phyloP scores from a whole-genome alignment of 345 rosid species.

The Kandelia obovata region DNA sequence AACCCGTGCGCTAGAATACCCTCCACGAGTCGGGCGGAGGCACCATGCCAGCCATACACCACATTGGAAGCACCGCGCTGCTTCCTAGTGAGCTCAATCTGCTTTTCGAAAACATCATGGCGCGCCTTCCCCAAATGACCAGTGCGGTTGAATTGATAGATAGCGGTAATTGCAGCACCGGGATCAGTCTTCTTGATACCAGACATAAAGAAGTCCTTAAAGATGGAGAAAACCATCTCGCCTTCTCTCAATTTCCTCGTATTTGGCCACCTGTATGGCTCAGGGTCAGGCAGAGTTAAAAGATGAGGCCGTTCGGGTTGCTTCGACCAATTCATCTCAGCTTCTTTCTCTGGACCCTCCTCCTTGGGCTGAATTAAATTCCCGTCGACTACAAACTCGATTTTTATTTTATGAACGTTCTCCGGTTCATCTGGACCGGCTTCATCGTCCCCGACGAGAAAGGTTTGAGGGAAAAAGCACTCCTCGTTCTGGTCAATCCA shows the following conservation, averaged over 20 bases:
- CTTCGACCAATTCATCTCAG: conserved; percentile 30
- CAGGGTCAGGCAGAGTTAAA: neutral
- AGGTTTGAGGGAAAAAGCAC: conserved; percentile 37
- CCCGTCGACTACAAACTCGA: conserved; percentile 15
- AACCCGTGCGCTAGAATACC: conserved; percentile 44
- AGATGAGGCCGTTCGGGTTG: conserved; percentile 21
- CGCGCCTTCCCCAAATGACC: conserved; percentile 34
- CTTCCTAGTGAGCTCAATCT: conserved; percentile 27
- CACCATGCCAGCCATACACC: conserved; percentile 45
- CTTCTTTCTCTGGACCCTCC: conserved; percentile 17
- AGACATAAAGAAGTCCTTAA: conserved; percentile 27
- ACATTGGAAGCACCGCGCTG: conserved; percentile 31
- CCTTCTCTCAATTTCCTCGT: conserved; percentile 25
- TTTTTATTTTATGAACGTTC: conserved; percentile 11
- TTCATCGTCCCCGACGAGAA: conserved; percentile 15
- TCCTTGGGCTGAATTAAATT: conserved; percentile 26
- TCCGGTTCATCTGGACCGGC: neutral
- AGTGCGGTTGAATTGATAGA: conserved; percentile 29
- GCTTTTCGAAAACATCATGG: conserved; percentile 31
- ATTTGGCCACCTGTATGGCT: conserved; percentile 27
- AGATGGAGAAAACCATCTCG: conserved; percentile 17
- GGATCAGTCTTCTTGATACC: conserved; percentile 28
- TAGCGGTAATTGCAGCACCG: conserved; percentile 27
- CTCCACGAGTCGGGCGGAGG: conserved; percentile 26
- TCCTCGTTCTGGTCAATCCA: conserved; percentile 46